Evolutionary conservation across 2,329 filamentous ascomycete species (phyloP), one percentile per base, ranked within the genome.

Genomic region (Lecanosticta acicola): DNA sequence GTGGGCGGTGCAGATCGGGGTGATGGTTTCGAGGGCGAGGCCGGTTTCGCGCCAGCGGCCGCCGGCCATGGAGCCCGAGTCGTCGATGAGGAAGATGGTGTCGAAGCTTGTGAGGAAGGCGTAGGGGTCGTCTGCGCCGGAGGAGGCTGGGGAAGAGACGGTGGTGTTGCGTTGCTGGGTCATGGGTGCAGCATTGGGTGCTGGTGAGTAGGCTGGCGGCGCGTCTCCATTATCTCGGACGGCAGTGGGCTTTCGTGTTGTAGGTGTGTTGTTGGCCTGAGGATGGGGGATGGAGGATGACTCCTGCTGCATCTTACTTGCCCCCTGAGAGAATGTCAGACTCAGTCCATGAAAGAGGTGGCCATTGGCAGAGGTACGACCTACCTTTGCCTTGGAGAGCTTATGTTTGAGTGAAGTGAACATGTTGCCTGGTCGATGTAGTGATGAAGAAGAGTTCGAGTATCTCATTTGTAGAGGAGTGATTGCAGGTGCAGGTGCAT

Each of bases 41-140:
- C 76, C 70, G 0, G 87, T 86, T 65, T 96, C 86, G 10, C 70
- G 66, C 91, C 91, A 97, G 17, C 76, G 77, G n/a, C 71, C 62
- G 13, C 84, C 87, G 1, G 73, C 71, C 91, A 97, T 97, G 57
- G 84, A 90, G 3, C 81, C 80, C n/a, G 84, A 89, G 71, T 97
- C 91, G 63, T 97, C 91, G 61, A 97, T 87, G 1, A 97, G 69
- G 64, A 97, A 90, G 45, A 91, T 70, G 24, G 89, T 96, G 68
- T 97, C 88, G 63, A 95, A 96, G 13, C 75, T 75, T 34, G 69
- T 65, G 3, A 97, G 80, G 63, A 94, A 94, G 2, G 81, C 77
- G 62, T 87, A 93, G 1, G 75, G 78, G 58, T 88, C 83, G 55
- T 88, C 82, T 17, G 68, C 66, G 36, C 47, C 44, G 13, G 56